Evolutionary conservation across 2,329 filamentous ascomycete species (phyloP).

Genomic region (Acrocalymma vagum): DNA sequence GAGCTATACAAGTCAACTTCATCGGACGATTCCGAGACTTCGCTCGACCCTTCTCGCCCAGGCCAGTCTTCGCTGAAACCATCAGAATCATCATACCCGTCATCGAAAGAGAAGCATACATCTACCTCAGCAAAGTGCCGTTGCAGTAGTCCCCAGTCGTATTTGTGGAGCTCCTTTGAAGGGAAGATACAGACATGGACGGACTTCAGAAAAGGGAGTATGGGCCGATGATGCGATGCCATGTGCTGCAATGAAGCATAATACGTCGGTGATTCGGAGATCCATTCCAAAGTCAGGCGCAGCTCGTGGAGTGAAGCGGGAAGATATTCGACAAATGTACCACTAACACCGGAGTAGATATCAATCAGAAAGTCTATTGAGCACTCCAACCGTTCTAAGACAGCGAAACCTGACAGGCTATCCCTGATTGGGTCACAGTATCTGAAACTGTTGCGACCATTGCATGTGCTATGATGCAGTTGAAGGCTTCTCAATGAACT

Average conservation of each 20-base stretch:
- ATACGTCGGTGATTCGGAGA: neutral
- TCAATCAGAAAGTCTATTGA: no score
- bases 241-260: no score
- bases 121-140: constrained; percentile 7
- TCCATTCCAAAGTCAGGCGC: neutral
- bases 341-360: no score
- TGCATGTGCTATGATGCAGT: constrained; percentile 12
- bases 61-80: constrained; percentile 11
- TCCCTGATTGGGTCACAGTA: no score
- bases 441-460: no score
- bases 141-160: constrained; percentile 21
- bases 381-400: no score
- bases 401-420: no score
- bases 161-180: constrained; percentile 4
- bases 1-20: constrained; percentile 25
- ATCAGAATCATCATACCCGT: constrained; percentile 6
- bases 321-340: constrained; percentile 11
- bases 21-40: constrained; percentile 19
- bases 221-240: no score
- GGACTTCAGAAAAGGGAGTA: neutral
- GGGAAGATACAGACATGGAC: constrained; percentile 2
- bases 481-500: constrained; percentile 17
- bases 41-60: constrained; percentile 8
- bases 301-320: constrained; percentile 5
- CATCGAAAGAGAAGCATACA: constrained; percentile 16